Base-by-base conservation (phyloP, 129 eudicot species). In the Tagetes patula region DNA sequence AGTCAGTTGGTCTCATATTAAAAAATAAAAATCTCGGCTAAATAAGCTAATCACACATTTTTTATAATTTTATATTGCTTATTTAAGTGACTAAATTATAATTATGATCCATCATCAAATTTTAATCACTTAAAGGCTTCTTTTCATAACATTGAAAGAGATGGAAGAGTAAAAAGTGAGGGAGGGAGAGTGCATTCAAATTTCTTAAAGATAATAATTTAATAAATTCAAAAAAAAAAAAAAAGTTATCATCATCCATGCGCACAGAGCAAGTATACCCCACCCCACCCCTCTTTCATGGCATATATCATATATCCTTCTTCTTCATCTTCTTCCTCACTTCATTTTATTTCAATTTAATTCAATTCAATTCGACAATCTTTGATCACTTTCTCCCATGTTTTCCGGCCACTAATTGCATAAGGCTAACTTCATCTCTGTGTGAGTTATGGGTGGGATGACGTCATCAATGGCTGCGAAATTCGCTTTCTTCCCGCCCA, bases 401-500 rank as follows among this genome's bases (percentile, higher is more conserved):
- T 41, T 72, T 71, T 42, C 72, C 47, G 27, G 27, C 27, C 27
- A 20, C 27, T 20, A 20, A 20, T 20, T 20, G 27, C 27, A 20
- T 20, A 20, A 20, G 27, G 27, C 27, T 20, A 20, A 20, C 27
- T 20, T 20, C 27, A 20, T 20, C 27, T 58, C 13, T 32, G 43
- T 9, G 13, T 13, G 50, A 8, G 34, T 34, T 37, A 91, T 91
- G 97, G 97, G 97, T 33, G 97, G 97, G 76, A 81, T 91, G 93
- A 91, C 97, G 75, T 91, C 97, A 80, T 91, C 97, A 38, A 91
- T 91, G 97, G 97, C 96, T 65, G 93, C 97, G 37, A 91, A 88
- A 81, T 86, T 91, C 69, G 97, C 97, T 2, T 91, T 91, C 86
- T 91, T 88, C 74, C 97, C 97, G 75, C 97, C 97, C 3, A 86